Base-by-base conservation (phyloP, 2,329 filamentous ascomycete species). In the Leptographium lundbergii region DNA sequence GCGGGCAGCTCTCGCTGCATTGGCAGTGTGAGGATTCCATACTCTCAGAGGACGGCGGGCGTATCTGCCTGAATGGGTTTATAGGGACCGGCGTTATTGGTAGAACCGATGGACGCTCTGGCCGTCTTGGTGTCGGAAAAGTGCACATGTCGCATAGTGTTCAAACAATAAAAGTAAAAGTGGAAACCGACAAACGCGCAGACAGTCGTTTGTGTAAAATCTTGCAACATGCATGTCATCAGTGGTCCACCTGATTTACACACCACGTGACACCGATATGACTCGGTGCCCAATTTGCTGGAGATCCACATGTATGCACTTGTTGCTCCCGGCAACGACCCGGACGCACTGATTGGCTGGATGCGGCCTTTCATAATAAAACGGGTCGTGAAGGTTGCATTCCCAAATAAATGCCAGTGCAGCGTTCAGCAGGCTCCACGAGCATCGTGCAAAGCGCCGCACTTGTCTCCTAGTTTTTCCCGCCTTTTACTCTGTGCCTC, bases 251-350 rank as follows among this genome's bases (percentile, higher is more conserved):
- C n/a, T n/a, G 10, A 5, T 10, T 32, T 42, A 4, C 10, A 22
- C 6, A n/a, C 22, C 51, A 54, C 51, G 51, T 54, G 51, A 22
- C 22, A 10, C 4, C 3, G n/a, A 27, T 29, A 27, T 4, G 25
- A 32, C 24, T 39, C 9, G 32, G 19, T n/a, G 25, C 54, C 32
- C 10, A 19, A 47, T 25, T 7, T 27, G 24, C 42, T 5, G 9
- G 5, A 2, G 2, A 6, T 2, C 2, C 2, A 34, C 10, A n/a
- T 39, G 6, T 32, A 42, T 36, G 22, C 60, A 48, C 2, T n/a
- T 45, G 59, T 61, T 64, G 66, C 66, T 66, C 63, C 59, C 59
- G 65, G 66, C 66, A 68, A 68, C 66, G 57, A n/a, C 17, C 1
- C 11, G 3, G 57, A 61, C 61, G 61, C 63, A 60, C 61, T 62